Evolutionary conservation across 306 rosid species (phyloP).

Genomic region (Cyamopsis tetragonoloba): DNA sequence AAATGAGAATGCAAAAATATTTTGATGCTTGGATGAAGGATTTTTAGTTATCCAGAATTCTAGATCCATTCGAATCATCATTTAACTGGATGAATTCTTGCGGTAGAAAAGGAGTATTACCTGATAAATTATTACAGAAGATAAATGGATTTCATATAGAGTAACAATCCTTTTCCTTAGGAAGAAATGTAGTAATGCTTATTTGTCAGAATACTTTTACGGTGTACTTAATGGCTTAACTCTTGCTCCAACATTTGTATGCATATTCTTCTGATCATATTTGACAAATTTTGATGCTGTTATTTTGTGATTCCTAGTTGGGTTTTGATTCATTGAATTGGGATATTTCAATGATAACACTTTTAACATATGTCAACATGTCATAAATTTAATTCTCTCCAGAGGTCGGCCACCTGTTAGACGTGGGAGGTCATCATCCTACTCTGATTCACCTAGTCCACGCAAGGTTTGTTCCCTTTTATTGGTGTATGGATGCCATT

Average conservation of each 20-base stretch:
- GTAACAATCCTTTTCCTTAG: not conserved
- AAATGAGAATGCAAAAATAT: not conserved
- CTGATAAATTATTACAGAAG: not conserved
- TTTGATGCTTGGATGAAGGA: not conserved
- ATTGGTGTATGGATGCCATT: not conserved
- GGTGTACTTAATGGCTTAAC: not conserved
- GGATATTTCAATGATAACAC: not conserved
- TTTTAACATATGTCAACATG: not conserved
- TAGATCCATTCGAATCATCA: not conserved
- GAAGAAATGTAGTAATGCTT: not conserved
- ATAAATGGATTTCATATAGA: not conserved
- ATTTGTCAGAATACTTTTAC: not conserved
- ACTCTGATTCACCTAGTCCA: constrained; percentile 87
- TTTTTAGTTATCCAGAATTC: constrained; percentile 11
- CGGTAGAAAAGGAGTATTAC: not conserved
- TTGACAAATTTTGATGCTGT: not conserved
- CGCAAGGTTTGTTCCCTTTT: constrained; percentile 61
- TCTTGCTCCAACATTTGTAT: not conserved
- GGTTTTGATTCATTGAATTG: not conserved
- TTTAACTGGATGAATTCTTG: not conserved
- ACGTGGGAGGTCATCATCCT: constrained; percentile 88
- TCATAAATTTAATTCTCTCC: constrained; percentile 11
- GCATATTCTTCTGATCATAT: not conserved
- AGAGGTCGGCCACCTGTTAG: constrained; percentile 80
- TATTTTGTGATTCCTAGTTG: not conserved